These are phyloP conservation scores for Blepharisma stoltei DNA, from an alignment of 73 alveolate genomes.

Conservation along the genomic window DNA sequence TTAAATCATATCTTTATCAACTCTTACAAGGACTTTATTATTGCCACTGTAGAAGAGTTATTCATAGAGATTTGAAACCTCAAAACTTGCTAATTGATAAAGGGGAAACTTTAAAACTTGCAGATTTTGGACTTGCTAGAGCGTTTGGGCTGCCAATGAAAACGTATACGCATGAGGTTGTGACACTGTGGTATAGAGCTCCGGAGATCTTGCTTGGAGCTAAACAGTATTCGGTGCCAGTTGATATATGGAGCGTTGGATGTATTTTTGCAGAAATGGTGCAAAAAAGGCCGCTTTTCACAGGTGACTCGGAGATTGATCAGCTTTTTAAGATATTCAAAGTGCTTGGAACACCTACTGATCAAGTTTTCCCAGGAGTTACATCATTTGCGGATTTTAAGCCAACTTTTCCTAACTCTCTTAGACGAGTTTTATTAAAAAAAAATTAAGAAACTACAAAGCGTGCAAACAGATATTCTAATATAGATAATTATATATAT, in stretches of 20 bases:
- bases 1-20: constrained; percentile 66
- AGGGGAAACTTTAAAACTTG: constrained; percentile 76
- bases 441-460: too few species aligned
- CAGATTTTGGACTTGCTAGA: constrained; percentile 93
- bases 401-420: constrained; percentile 77
- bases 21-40: constrained; percentile 67
- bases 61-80: constrained; percentile 88
- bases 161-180: constrained; percentile 90
- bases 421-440: too few species aligned
- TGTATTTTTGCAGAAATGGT: constrained; percentile 96
- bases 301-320: constrained; percentile 92
- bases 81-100: constrained; percentile 74
- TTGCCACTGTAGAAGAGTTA: constrained; percentile 76
- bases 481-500: too few species aligned
- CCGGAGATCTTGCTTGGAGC: constrained; percentile 88
- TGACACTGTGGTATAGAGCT: constrained; percentile 94
- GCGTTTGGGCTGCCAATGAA: constrained; percentile 90
- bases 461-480: too few species aligned
- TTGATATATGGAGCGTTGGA: constrained; percentile 97
- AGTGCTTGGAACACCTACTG: constrained; percentile 92
- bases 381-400: constrained; percentile 71
- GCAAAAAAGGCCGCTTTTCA: constrained; percentile 82
- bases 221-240: constrained; percentile 80
- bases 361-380: constrained; percentile 52
- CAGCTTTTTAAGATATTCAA: constrained; percentile 81